Evolutionary conservation across 179 eudicot species (phyloP).

Genomic region (Dionaea muscipula): DNA sequence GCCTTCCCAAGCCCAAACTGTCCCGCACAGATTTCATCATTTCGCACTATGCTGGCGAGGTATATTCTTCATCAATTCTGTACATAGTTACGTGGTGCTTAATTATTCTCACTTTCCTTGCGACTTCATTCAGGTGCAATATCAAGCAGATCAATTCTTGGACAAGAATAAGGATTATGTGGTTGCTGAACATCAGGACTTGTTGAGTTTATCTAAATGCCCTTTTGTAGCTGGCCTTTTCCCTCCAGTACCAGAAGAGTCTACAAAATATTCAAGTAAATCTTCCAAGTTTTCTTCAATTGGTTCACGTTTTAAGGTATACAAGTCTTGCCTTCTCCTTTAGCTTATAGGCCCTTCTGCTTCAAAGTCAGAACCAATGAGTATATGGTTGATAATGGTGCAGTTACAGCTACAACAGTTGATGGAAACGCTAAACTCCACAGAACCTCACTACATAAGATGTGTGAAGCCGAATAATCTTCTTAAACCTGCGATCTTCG

Average conservation of each 20-base stretch:
- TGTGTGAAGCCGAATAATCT: slow-evolving; percentile 94
- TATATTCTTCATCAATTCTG: slow-evolving; percentile 22
- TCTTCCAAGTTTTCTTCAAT: slow-evolving; percentile 82
- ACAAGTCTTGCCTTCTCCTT: neutral
- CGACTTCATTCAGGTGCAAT: slow-evolving; percentile 51
- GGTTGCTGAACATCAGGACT: slow-evolving; percentile 89
- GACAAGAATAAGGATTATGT: slow-evolving; percentile 97
- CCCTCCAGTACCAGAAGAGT: slow-evolving; percentile 63
- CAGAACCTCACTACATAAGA: slow-evolving; percentile 90
- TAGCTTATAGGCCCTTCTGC: neutral
- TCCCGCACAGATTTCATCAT: slow-evolving; percentile 83
- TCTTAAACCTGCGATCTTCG: slow-evolving; percentile 79
- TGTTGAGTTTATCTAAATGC: slow-evolving; percentile 71
- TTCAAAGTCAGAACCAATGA: slow-evolving; percentile 2
- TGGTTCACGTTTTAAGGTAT: slow-evolving; percentile 91
- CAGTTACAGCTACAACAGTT: slow-evolving; percentile 85
- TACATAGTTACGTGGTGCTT: neutral
- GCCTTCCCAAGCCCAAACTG: slow-evolving; percentile 81
- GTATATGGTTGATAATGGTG: slow-evolving; percentile 19
- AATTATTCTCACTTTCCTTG: slow-evolving; percentile 4
- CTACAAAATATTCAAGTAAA: slow-evolving; percentile 46
- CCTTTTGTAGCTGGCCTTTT: slow-evolving; percentile 83
- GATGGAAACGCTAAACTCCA: slow-evolving; percentile 86
- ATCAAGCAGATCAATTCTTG: slow-evolving; percentile 84
- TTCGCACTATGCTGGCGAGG: slow-evolving; percentile 96